phyloP scores from a whole-genome alignment of 306 rosid species.

The Hylodesmum podocarpum region DNA sequence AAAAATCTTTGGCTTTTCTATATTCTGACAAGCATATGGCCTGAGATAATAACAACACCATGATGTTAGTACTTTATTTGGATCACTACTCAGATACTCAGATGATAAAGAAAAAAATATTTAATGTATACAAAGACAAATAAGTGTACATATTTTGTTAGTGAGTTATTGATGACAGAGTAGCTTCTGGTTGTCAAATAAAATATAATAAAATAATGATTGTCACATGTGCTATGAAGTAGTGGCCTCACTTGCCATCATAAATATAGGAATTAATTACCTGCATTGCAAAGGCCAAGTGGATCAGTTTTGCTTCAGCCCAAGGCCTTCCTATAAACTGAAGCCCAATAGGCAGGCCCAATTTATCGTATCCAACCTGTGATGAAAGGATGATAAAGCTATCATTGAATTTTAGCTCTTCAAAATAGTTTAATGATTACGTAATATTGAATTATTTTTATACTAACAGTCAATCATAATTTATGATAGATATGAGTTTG shows the following conservation, averaged over 20 bases:
- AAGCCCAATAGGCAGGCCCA: constrained; percentile 89
- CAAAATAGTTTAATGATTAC: too few relatives aligned
- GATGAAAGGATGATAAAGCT: neutral
- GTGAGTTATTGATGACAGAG: too few relatives aligned
- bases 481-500: too few relatives aligned
- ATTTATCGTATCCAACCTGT: constrained; percentile 80
- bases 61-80: neutral
- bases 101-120: neutral
- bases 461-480: too few relatives aligned
- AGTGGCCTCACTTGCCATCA: neutral
- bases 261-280: constrained; percentile 27
- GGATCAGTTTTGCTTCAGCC: constrained; percentile 86
- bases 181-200: too few relatives aligned
- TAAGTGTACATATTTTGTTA: too few relatives aligned
- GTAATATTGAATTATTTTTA: too few relatives aligned
- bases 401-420: neutral
- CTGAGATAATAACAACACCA: constrained; percentile 39
- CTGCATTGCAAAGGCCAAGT: constrained; percentile 80
- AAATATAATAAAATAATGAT: too few relatives aligned
- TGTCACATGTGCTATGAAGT: neutral
- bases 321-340: constrained; percentile 90
- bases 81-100: neutral
- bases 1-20: constrained; percentile 65
- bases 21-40: constrained; percentile 50
- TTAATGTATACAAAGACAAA: too few relatives aligned